Evolutionary conservation across 192 early-diverging fungal genomes (phyloP).

Genomic region (Geranomyces variabilis): DNA sequence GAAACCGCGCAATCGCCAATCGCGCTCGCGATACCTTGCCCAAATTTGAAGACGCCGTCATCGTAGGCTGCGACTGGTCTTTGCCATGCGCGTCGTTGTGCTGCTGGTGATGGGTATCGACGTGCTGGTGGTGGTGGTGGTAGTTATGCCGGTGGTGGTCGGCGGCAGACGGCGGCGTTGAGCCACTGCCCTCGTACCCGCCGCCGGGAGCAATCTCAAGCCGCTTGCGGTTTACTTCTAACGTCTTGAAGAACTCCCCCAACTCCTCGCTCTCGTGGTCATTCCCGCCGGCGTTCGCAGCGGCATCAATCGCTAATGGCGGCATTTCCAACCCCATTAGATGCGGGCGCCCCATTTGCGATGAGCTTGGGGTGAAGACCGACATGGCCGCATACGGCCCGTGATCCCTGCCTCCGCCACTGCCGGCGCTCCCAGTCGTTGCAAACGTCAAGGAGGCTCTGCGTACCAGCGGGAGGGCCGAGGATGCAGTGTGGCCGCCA

Average conservation of each 20-base stretch:
- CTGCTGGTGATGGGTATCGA: not conserved
- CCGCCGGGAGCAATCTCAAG: not conserved
- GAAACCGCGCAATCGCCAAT: slow-evolving; percentile 26
- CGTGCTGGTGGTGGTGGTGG: no score
- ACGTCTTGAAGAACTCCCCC: slow-evolving; percentile 19
- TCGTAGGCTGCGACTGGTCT: not conserved
- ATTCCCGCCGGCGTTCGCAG: not conserved
- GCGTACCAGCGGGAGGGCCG: not conserved
- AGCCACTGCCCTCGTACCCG: no score
- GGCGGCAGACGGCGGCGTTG: no score
- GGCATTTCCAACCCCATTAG: not conserved
- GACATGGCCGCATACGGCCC: not conserved
- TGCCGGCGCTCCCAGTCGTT: not conserved
- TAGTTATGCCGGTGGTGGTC: no score
- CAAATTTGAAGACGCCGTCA: not conserved
- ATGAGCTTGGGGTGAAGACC: slow-evolving; percentile 16
- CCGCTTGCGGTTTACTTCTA: slow-evolving; percentile 13
- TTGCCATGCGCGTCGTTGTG: not conserved
- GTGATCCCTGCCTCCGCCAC: not conserved
- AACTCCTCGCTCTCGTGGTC: slow-evolving; percentile 15
- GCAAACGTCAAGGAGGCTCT: slow-evolving; percentile 7
- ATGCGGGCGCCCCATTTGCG: slow-evolving; percentile 1
- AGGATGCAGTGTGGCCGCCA: not conserved
- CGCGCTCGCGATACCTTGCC: slow-evolving; percentile 1
- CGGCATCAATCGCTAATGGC: slow-evolving; percentile 4